Evolutionary conservation across 169 alveolate genomes (phyloP).

Genomic region (Pseudocohnilembus persalinus): DNA sequence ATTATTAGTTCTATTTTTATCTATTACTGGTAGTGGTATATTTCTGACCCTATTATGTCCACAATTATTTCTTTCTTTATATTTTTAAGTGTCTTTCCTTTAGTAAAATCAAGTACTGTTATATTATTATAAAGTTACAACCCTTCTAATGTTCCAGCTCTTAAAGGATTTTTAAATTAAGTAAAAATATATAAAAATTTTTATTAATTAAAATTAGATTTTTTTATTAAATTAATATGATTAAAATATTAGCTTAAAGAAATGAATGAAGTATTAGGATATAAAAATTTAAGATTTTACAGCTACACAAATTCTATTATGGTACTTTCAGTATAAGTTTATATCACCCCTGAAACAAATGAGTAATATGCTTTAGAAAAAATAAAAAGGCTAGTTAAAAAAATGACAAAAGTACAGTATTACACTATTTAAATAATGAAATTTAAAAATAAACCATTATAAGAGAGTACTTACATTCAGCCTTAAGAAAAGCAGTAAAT

Average conservation of each 20-base stretch:
- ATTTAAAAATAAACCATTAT: too few relatives aligned
- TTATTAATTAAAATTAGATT: too few relatives aligned
- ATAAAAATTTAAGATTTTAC: conserved; percentile 1
- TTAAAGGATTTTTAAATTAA: conserved; percentile 38
- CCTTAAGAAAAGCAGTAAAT: too few relatives aligned
- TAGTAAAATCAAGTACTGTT: conserved; percentile 50
- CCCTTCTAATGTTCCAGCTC: conserved; percentile 24
- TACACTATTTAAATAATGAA: conserved; percentile 9
- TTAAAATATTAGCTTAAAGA: neutral
- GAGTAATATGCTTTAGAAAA: conserved; percentile 1
- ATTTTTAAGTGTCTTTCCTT: conserved; percentile 67
- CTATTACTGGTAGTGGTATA: conserved; percentile 67
- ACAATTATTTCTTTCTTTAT: conserved; percentile 79
- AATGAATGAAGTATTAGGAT: conserved; percentile 1
- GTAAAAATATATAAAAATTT: conserved; percentile 20
- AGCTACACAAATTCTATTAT: neutral
- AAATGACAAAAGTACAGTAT: neutral
- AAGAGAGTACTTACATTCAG: too few relatives aligned
- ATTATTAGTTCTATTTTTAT: conserved; percentile 80
- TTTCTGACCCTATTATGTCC: conserved; percentile 87
- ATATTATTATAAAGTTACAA: conserved; percentile 51
- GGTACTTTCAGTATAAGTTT: conserved; percentile 11
- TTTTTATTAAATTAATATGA: neutral
- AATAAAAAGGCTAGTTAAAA: neutral
- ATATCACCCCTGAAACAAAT: neutral